Evolutionary conservation across 345 rosid species (phyloP), one percentile per base, ranked within the genome.

Genomic region (Sonneratia caseolaris): DNA sequence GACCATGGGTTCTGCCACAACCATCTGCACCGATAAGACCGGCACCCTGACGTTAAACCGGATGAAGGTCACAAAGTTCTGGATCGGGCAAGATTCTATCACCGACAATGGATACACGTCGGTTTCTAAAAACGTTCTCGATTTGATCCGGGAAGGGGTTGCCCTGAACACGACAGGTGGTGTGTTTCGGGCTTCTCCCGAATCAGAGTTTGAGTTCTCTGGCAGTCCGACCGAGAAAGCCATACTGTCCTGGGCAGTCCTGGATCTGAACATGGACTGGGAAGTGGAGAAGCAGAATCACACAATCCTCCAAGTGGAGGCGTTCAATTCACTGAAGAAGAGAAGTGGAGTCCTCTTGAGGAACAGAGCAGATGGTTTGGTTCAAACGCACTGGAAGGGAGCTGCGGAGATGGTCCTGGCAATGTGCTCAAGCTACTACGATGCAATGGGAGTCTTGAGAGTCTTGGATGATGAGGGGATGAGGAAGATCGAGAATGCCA

Each of bases 1-100:
- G 74, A 90, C 94, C 3, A 92, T 92, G 91, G 92, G 96, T n/a
- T 92, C 92, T 12, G 92, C 94, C 1, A 87, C 94, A 4, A 79
- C 77, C 19, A 86, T 92, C 0, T 90, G 94, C 68, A 92, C 94
- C 0, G 91, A 90, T 37, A 92, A 87, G 81, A 90, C 95, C 7
- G 96, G 96, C 18, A 89, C 93, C 35, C 84, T 93, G 42, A 92
- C 98, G 7, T 73, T 84, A 66, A 89, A 89, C 73, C 72, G 75
- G 59, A 90, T 90, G 95, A 81, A 72, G 64, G 96, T 89, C 64
- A 86, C 85, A 0, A 82, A 82, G 72, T 83, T 88, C 69, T 89
- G 91, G 86, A 70, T 83, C 0, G 97, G 93, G 5, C 72, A 77
- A n/a, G 84, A 89, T 72, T 37, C 72, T 4, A 75, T 79, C 0